These are phyloP conservation scores for Odontarrhena argentea DNA, from an alignment of 345 rosid genomes.

Conservation along the genomic window DNA sequence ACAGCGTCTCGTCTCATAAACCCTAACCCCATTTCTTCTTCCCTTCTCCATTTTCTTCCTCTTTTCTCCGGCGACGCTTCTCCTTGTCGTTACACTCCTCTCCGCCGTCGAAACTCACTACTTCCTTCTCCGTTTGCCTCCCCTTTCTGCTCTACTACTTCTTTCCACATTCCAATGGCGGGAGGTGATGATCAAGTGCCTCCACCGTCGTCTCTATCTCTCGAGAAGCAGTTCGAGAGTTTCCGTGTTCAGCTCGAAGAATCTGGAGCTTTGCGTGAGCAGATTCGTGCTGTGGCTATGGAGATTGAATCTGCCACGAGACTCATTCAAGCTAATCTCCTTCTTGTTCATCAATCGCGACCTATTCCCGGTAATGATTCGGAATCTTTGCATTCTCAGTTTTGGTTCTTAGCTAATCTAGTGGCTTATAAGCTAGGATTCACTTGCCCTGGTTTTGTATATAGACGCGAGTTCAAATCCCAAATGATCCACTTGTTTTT, in stretches of 20 bases:
- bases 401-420: background rate
- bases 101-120: conserved; percentile 9
- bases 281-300: conserved; percentile 65
- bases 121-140: conserved; percentile 8
- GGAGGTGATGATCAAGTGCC: conserved; percentile 44
- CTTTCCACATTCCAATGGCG: conserved; percentile 52
- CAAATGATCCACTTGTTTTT: background rate
- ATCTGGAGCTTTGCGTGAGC: conserved; percentile 69
- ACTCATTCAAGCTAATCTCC: conserved; percentile 72
- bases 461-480: background rate
- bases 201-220: conserved; percentile 33
- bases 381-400: background rate
- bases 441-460: conserved; percentile 4
- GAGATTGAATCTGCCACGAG: conserved; percentile 80
- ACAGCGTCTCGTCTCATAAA: conserved; percentile 47
- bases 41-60: conserved; percentile 37
- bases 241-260: conserved; percentile 76
- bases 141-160: conserved; percentile 31
- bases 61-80: conserved; percentile 20
- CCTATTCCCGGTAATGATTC: conserved; percentile 69
- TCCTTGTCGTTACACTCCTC: conserved; percentile 26
- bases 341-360: conserved; percentile 84
- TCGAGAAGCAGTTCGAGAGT: conserved; percentile 80
- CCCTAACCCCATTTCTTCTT: conserved; percentile 47
- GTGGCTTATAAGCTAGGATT: background rate